Evolutionary conservation across 257 asterid species (phyloP).

Genomic region (Solanum sparsipilum): DNA sequence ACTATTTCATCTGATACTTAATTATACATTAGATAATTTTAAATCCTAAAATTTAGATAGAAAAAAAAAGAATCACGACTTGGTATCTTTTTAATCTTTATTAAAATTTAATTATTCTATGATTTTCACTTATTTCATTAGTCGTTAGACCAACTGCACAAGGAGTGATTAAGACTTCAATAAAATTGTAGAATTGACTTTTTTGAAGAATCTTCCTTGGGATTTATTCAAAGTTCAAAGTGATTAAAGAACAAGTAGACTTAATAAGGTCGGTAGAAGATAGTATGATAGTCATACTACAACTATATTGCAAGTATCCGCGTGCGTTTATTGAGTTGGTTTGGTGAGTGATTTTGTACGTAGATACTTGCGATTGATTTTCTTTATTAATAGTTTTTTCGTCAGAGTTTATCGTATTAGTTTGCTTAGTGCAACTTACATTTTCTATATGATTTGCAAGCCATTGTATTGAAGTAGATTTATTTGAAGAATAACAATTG

Average conservation of each 20-base stretch:
- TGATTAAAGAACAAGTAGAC: background rate
- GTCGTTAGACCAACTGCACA: background rate
- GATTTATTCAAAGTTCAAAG: background rate
- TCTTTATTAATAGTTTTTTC: too few relatives aligned
- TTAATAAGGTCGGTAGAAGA: background rate
- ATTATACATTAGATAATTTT: background rate
- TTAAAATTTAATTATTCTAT: background rate
- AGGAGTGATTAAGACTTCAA: background rate
- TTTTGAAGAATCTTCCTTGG: background rate
- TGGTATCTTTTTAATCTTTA: background rate
- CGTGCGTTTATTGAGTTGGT: background rate
- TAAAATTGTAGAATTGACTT: background rate
- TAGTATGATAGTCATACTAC: background rate
- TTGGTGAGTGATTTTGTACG: too few relatives aligned
- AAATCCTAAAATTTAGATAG: background rate
- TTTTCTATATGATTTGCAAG: background rate
- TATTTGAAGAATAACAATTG: background rate
- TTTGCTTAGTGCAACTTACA: background rate
- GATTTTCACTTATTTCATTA: background rate
- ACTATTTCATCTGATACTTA: fast-evolving
- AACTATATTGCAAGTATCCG: background rate
- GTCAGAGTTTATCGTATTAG: background rate
- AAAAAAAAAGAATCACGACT: background rate
- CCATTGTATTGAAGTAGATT: too few relatives aligned
- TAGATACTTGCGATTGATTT: fast-evolving